A percentile compares a stretch with the other conserved stretches of the same genome.
These are phyloP conservation scores for Colletotrichum zoysiae DNA, from an alignment of 2,329 filamentous ascomycete genomes.

Conservation along the genomic window DNA sequence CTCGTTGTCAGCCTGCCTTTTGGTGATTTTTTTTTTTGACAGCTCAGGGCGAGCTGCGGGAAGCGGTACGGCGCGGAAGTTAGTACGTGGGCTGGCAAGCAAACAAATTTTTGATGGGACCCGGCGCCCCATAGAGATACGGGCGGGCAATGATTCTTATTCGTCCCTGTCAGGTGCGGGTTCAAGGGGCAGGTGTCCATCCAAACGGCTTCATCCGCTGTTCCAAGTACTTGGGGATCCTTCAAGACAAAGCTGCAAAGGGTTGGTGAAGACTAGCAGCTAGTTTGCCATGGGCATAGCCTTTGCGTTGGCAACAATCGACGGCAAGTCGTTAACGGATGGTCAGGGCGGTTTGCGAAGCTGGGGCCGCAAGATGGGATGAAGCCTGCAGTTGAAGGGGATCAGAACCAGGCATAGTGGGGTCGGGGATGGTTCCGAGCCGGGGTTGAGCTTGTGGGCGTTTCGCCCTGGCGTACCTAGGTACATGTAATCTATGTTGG, in stretches of 20 bases:
- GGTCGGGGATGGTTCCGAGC: constrained; percentile 38
- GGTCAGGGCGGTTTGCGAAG: constrained; percentile 9
- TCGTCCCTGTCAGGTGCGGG: constrained; percentile 6
- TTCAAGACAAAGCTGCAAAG: constrained; percentile 2
- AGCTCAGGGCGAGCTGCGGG: constrained; percentile 34
- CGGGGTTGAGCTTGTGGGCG: constrained; percentile 32
- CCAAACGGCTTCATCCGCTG: constrained; percentile 6
- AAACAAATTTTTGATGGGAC: constrained; percentile 35
- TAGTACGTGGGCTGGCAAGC: constrained; percentile 38
- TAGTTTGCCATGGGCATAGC: background rate
- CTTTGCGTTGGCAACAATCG: constrained; percentile 1
- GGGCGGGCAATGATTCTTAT: constrained; percentile 17
- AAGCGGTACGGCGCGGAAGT: constrained; percentile 42
- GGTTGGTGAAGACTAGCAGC: background rate
- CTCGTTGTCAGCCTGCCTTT: constrained; percentile 15
- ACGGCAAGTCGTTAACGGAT: constrained; percentile 15
- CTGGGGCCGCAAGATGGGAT: constrained; percentile 39
- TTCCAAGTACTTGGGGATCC: background rate
- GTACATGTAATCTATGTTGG: constrained; percentile 8
- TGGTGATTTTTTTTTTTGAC: constrained; percentile 1
- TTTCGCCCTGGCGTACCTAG: constrained; percentile 24
- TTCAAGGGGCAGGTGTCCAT: constrained; percentile 15
- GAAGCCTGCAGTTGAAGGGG: constrained; percentile 34
- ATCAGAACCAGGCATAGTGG: constrained; percentile 33
- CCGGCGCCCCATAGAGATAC: constrained; percentile 22